phyloP scores from a whole-genome alignment of 208 protist genomes.

The Leishmania braziliensis region DNA sequence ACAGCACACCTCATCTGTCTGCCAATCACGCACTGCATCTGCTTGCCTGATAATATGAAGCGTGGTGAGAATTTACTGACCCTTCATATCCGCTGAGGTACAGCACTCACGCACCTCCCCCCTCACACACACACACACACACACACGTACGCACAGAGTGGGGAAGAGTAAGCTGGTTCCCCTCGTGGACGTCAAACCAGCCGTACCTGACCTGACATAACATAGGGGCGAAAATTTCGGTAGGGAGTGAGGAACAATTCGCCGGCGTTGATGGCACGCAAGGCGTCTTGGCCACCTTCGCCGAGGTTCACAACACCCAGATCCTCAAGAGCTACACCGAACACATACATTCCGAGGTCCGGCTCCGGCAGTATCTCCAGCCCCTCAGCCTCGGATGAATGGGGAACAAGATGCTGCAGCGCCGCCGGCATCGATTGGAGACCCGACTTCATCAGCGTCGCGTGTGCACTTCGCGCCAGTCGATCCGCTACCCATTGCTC shows the following conservation, averaged over 20 bases:
- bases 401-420: conserved; percentile 69
- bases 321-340: conserved; percentile 79
- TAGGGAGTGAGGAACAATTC: conserved; percentile 89
- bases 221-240: conserved; percentile 66
- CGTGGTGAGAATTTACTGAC: not conserved
- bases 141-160: not conserved
- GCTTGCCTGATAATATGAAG: too few relatives aligned
- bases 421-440: conserved; percentile 56
- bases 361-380: conserved; percentile 78
- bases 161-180: not conserved
- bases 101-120: not conserved
- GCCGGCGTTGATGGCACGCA: conserved; percentile 67
- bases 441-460: conserved; percentile 53
- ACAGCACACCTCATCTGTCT: not conserved
- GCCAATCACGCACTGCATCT: not conserved
- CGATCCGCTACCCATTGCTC: conserved; percentile 77
- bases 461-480: conserved; percentile 47
- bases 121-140: not conserved
- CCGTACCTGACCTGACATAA: conserved; percentile 68
- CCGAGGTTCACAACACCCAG: conserved; percentile 73
- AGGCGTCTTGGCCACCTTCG: conserved; percentile 69
- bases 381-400: conserved; percentile 72
- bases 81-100: not conserved
- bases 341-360: conserved; percentile 76
- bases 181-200: conserved; percentile 39